Evolutionary conservation across 805 yeast genomes (phyloP), one percentile per base, ranked within the genome.

Genomic region (Zygosaccharomyces bisporus): DNA sequence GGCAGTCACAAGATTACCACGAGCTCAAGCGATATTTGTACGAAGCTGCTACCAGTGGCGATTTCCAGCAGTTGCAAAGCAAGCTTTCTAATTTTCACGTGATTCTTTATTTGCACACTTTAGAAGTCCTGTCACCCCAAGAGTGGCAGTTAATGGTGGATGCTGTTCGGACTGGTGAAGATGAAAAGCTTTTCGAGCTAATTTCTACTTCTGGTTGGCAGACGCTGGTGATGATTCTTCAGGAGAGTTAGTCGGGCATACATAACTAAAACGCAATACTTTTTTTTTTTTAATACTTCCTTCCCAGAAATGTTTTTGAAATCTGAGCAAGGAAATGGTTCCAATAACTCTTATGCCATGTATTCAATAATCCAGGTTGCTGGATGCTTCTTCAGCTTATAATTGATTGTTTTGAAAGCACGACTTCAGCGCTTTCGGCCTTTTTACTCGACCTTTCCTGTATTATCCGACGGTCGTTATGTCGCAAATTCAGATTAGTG

Each of bases 61-160:
- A 67, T 38, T 61, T 58, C 46, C 54, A 58, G 5, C 60, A 56
- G 2, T 50, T 75, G 23, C 63, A 64, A n/a, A 56, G 57, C 10
- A 66, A 68, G 12, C 46, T 76, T 16, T 73, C 80, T n/a, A 88
- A 89, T 61, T 88, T 89, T 74, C 97, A 90, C 59, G 67, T 88
- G 41, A 61, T 91, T 44, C 59, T 73, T 3, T 86, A 81, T 59
- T 53, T 89, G 37, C 61, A 67, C 29, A 70, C 76, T 2, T 61
- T 81, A 53, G 81, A 77, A 2, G 73, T 89, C 4, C 66, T 90
- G 39, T 72, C 78, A 9, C 58, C 66, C 0, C 69, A 70, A 3
- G 96, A 88, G 54, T 69, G 74, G 55, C 50, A 64, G 16, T 52
- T 77, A 45, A 64, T 85, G 29, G 58, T 76, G 2, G 63, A 70